Evolutionary conservation across 768 basidiomycete species (phyloP).

Genomic region (Infundibulicybe gibba): DNA sequence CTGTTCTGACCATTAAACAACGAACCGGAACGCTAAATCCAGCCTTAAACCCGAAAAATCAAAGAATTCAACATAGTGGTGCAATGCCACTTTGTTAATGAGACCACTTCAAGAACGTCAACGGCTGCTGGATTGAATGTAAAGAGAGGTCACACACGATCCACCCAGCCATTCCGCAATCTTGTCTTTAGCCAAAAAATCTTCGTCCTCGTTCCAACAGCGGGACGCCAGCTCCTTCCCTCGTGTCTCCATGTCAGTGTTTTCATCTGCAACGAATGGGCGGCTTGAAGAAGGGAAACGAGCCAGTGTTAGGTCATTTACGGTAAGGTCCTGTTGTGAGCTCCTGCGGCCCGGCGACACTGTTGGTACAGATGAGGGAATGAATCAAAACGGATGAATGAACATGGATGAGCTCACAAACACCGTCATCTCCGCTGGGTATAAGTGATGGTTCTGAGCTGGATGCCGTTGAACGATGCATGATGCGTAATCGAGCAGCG

Average conservation of each 20-base stretch:
- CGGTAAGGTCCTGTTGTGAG: conserved; percentile 56
- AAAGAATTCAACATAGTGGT: conserved; percentile 83
- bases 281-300: conserved; percentile 45
- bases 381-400: conserved; percentile 5
- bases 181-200: conserved; percentile 82
- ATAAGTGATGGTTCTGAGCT: conserved; percentile 83
- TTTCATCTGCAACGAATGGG: conserved; percentile 41
- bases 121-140: neutral
- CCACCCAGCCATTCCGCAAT: conserved; percentile 97
- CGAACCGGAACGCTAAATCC: conserved; percentile 86
- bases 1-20: conserved; percentile 1
- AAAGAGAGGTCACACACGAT: conserved; percentile 54
- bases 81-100: conserved; percentile 72
- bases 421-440: conserved; percentile 47
- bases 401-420: conserved; percentile 36
- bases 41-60: conserved; percentile 82
- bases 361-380: conserved; percentile 2
- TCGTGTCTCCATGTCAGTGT: conserved; percentile 53
- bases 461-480: conserved; percentile 70
- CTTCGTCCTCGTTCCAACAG: conserved; percentile 86
- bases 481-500: conserved; percentile 47
- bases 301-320: conserved; percentile 43
- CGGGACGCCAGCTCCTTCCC: conserved; percentile 72
- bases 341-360: conserved; percentile 21
- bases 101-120: conserved; percentile 46